Conservation (phyloP, 805 yeast species). For the Barnettozyma pratensis region DNA sequence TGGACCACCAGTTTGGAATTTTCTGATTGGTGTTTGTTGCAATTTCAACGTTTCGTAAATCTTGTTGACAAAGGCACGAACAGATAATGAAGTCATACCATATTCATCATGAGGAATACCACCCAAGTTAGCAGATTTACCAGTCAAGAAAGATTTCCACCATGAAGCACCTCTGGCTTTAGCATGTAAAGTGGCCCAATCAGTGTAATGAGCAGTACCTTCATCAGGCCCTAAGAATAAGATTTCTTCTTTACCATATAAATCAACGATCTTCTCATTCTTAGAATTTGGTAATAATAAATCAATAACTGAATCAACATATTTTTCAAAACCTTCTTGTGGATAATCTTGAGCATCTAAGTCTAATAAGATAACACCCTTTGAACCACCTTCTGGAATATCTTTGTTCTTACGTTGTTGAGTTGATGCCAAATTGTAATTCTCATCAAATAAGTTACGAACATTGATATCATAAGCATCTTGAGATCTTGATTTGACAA, state of each 20-base stretch:
- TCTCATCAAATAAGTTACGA: constrained; percentile 90
- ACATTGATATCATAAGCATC: constrained; percentile 85
- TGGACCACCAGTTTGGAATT: constrained; percentile 98
- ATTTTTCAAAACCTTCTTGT: constrained; percentile 82
- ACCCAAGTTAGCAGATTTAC: constrained; percentile 86
- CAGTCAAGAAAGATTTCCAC: constrained; percentile 99
- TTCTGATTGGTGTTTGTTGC: constrained; percentile 52
- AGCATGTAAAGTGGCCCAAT: constrained; percentile 97
- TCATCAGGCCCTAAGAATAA: constrained; percentile 99
- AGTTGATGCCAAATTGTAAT: constrained; percentile 90
- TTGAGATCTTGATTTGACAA: constrained; percentile 78
- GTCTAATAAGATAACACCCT: constrained; percentile 89
- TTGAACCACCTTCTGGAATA: constrained; percentile 98
- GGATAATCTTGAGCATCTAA: constrained; percentile 68
- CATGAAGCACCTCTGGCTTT: constrained; percentile 87
- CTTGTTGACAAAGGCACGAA: constrained; percentile 84
- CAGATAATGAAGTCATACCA: constrained; percentile 96
- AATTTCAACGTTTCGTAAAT: constrained; percentile 75
- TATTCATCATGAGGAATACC: constrained; percentile 98
- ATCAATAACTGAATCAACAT: constrained; percentile 87
- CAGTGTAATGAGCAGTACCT: constrained; percentile 91
- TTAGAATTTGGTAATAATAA: constrained; percentile 70
- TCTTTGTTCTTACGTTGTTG: constrained; percentile 97
- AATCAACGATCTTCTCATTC: constrained; percentile 83
- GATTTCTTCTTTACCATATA: constrained; percentile 80